A percentile compares a stretch with the other conserved stretches of the same genome.
These are phyloP conservation scores for Coemansia sp. DNA, from an alignment of 192 early-diverging fungal species.

Conservation along the genomic window DNA sequence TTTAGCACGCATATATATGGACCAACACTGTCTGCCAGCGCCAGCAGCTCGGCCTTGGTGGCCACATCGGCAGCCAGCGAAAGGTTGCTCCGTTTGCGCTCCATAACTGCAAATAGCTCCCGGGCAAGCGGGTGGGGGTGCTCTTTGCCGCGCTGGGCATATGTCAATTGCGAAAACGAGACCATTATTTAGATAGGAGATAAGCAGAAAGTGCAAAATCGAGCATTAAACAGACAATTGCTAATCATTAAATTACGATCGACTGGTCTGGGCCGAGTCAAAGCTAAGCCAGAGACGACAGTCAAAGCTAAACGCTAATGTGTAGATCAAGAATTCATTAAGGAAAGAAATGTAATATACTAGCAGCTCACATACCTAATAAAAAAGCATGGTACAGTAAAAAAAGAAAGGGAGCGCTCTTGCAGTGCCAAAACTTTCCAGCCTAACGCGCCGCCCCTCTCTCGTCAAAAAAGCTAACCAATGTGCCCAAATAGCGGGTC, in stretches of 20 bases:
- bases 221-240: not conserved
- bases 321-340: not conserved
- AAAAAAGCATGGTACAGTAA: constrained; percentile 3
- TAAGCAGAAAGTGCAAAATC: not conserved
- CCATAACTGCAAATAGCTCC: constrained; percentile 78
- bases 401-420: constrained; percentile 16
- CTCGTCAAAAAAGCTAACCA: constrained; percentile 4
- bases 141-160: constrained; percentile 64
- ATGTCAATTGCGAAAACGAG: constrained; percentile 53
- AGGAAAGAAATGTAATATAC: not conserved
- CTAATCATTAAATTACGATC: not conserved
- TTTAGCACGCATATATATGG: constrained; percentile 96
- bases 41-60: constrained; percentile 82
- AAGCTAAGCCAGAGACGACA: not conserved
- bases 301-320: not conserved
- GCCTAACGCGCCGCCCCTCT: constrained; percentile 12
- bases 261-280: not conserved
- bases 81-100: constrained; percentile 87
- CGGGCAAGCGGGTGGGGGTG: constrained; percentile 77
- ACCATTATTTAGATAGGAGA: constrained; percentile 18
- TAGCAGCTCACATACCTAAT: not conserved
- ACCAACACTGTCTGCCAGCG: constrained; percentile 83
- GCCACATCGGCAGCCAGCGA: constrained; percentile 89
- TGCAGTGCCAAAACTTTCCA: constrained; percentile 12
- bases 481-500: not conserved